A percentile compares a stretch with the other conserved stretches of the same genome.
These are phyloP conservation scores for Hericium alpestre DNA, from an alignment of 768 basidiomycete species.

Conservation along the genomic window DNA sequence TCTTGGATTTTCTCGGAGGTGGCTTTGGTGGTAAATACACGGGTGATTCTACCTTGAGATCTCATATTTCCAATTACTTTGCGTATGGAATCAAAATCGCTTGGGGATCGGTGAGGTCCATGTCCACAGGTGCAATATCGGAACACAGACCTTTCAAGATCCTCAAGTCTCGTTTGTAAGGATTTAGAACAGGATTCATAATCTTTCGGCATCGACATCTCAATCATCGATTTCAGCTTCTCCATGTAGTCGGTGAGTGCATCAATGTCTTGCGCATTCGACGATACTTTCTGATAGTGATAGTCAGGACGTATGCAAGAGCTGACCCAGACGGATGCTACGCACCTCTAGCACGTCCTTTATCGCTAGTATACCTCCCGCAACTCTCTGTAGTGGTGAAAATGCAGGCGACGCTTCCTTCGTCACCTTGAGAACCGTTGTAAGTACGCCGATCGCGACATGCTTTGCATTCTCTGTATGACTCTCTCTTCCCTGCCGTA, in stretches of 20 bases:
- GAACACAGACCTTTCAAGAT: neutral
- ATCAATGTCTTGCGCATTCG: neutral
- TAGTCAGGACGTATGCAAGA: neutral
- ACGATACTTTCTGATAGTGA: neutral
- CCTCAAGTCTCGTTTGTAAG: neutral
- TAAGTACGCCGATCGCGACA: neutral
- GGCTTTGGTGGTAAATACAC: neutral
- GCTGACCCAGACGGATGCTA: neutral
- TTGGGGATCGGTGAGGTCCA: neutral
- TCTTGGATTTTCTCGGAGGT: neutral
- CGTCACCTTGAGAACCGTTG: neutral
- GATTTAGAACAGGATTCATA: neutral
- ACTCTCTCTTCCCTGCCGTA: too few species aligned
- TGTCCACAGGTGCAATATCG: neutral
- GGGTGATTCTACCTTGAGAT: neutral
- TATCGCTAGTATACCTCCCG: neutral
- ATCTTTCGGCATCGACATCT: neutral
- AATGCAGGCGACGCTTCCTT: neutral
- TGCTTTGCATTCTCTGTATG: too few species aligned
- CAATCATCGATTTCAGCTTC: neutral
- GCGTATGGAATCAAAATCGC: neutral
- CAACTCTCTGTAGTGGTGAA: neutral
- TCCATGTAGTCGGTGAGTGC: neutral
- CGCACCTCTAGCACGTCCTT: neutral
- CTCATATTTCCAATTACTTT: neutral